Evolutionary conservation across 208 protist species (phyloP), one percentile per base, ranked within the genome.

Genomic region (Leishmania arabica): DNA sequence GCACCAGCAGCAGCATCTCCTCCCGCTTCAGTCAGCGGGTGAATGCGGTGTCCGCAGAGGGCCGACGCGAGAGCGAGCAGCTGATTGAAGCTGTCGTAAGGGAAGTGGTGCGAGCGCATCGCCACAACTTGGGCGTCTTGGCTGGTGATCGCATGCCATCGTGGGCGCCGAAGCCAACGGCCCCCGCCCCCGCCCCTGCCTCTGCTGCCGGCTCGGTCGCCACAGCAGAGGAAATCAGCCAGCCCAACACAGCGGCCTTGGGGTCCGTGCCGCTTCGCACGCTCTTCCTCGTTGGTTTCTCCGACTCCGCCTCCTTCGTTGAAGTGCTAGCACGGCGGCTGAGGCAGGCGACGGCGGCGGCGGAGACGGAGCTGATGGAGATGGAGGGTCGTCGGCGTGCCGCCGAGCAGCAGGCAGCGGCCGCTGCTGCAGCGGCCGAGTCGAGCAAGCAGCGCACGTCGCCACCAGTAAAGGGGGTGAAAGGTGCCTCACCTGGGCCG

Each of bases 231-330:
- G 66, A 42, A 3, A 54, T 37, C 37, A n/a, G 24, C 21, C 80
- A 83, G 47, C 24, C 24, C 11, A 79, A 3, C 54, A n/a, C 45
- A 7, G 70, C 62, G 58, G 47, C 71, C 42, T 45, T 53, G 40
- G 40, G 53, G 64, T 60, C 54, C 17, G 45, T 77, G 27, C 72
- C 84, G 70, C 83, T 91, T 47, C 78, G 82, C 37, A 77, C 76
- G 3, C 68, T 96, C 19, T 78, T 94, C 37, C 85, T 95, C 49
- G 83, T 96, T 3, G 87, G 90, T 49, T 96, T 96, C 84, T 91
- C 93, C 37, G 90, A 95, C 58, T 80, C 85, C 9, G 85, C 90
- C n/a, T 45, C 70, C 45, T 94, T 96, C 83, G 87, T 86, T 70
- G 86, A 90, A 37, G 60, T 78, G 21, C 70, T 96, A n/a, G 69